A percentile compares a stretch with the other conserved stretches of the same genome.
Conservation (phyloP, 345 rosid species). For the Eucalyptus pauciflora region DNA sequence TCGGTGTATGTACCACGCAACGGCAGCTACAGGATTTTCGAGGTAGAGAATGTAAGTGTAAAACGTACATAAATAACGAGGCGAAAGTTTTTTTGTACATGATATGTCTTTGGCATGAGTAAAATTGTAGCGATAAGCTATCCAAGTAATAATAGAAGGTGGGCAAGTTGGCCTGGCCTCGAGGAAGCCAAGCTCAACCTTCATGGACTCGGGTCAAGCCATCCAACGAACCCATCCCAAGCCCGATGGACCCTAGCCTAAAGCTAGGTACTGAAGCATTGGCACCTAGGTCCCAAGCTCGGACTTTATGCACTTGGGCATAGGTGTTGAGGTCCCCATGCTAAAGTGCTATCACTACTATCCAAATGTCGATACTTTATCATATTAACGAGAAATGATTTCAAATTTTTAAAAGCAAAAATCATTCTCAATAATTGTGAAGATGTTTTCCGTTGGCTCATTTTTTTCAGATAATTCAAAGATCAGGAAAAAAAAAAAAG, state of each 20-base stretch:
- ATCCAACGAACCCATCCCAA: background rate
- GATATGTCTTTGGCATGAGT: background rate
- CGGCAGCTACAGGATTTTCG: background rate
- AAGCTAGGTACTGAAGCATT: background rate
- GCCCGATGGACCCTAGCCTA: background rate
- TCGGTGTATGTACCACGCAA: background rate
- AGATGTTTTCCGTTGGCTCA: rapidly evolving
- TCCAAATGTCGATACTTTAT: background rate
- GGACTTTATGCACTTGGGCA: rapidly evolving
- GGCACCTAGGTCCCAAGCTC: rapidly evolving
- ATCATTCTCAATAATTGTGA: rapidly evolving
- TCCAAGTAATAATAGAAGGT: background rate
- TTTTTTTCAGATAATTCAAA: background rate
- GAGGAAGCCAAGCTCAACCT: rapidly evolving
- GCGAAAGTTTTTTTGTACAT: background rate
- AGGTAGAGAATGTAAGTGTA: background rate
- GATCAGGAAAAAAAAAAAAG: background rate
- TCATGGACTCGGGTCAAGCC: background rate
- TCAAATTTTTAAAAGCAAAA: background rate
- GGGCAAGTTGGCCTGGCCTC: background rate
- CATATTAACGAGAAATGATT: background rate
- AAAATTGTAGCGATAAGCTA: background rate
- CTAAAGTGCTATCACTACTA: rapidly evolving
- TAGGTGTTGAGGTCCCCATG: background rate
- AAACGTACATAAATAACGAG: background rate